Evolutionary conservation across 768 basidiomycete species (phyloP), one percentile per base, ranked within the genome.

Genomic region (Amanita molliuscula): DNA sequence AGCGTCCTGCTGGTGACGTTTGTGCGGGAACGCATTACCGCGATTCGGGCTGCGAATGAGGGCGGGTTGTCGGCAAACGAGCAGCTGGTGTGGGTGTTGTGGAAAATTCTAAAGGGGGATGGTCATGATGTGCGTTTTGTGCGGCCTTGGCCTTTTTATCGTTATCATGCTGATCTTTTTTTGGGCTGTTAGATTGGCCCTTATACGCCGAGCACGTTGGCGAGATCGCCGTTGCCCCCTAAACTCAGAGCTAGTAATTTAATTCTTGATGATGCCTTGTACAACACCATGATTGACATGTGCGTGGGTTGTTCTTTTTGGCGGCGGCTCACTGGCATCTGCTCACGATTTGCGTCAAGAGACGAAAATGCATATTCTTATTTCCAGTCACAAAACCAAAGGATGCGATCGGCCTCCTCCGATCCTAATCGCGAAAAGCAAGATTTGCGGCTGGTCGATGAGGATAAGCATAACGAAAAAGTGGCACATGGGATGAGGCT

Each of bases 21-120:
- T 59, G 59, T 76, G 34, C 78, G 73, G 61, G 87, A 89, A 66
- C 71, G 83, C 57, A 78, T 79, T 57, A 68, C 71, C 58, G 84
- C 86, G 18, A 66, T 76, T 44, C 66, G 60, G 44, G 61, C 78
- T 46, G 68, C 81, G n/a, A 68, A 69, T 29, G 62, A 67, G 15
- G 70, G 71, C n/a, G 71, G 67, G 16, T 72, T 75, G 23, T 71
- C 72, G 52, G 72, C 77, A 45, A 86, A 79, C 61, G 86, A 88
- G 59, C 87, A 87, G 58, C 68, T 89, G 44, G 83, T 88, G 34
- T 89, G 87, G 85, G 87, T 89, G 38, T 69, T 89, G 53, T 89
- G 86, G 86, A 89, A 89, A 67, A 84, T 89, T 50, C 67, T 89
- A 48, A 85, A 79, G 62, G 88, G 87, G 47, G 85, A 88, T 61